Base-by-base conservation (phyloP, 1,284 basidiomycete genomes). In the Amylostereum areolatum region DNA sequence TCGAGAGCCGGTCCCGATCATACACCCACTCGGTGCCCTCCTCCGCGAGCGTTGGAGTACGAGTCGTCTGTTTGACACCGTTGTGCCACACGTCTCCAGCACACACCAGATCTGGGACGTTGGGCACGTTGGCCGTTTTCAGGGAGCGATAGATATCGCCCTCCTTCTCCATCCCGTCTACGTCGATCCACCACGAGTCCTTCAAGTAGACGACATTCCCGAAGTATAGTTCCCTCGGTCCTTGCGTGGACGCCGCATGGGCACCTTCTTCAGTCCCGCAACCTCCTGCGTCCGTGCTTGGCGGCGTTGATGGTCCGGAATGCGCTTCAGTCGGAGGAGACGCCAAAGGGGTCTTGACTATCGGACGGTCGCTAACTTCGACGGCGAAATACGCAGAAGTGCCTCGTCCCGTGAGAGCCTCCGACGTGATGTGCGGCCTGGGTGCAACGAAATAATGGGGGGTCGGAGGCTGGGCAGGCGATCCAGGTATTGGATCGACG, bases 151-250 rank as follows among this genome's bases (percentile, higher is more conserved):
- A 57, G 2, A 48, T 47, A 5, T 52, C 45, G 5, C 55, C 55
- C 42, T 61, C 60, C 25, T 47, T 51, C 9, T 46, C 11, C 3
- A 53, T 41, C 24, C 45, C 40, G 1, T 34, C 25, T 18, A 36
- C 41, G 25, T 45, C 48, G 2, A 55, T 34, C 5, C 55, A 49
- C 62, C 62, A 63, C 5, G 47, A 55, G 43, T 61, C 61, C 46
- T 62, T 62, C 25, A 62, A 46, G n/a, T 52, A 55, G 3, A 61
- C 55, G 1, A 56, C n/a, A 3, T 37, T n/a, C 1, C 42, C 4
- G 3, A 3, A 29, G n/a, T 31, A 11, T 6, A 43, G 11, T 12
- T 59, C 52, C n/a, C n/a, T n/a, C n/a, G n/a, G n/a, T n/a, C n/a
- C n/a, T n/a, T n/a, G n/a, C n/a, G 32, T 42, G 55, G 3, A 54